Evolutionary conservation across 352 stramenopile species (phyloP), one percentile per base, ranked within the genome.

Genomic region (Globisporangium iwayamae): DNA sequence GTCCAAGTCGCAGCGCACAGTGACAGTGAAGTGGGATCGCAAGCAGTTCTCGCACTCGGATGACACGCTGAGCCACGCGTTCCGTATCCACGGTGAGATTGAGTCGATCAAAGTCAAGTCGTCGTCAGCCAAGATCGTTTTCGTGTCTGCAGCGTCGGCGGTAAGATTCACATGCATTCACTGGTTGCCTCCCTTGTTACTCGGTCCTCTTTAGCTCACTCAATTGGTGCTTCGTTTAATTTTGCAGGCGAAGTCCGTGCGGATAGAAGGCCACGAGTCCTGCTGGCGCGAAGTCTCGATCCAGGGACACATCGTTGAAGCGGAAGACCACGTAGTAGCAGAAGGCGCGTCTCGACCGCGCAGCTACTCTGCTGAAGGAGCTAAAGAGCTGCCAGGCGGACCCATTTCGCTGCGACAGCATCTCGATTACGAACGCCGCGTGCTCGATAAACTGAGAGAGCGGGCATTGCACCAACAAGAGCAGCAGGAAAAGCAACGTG

Each of bases 21-120:
- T 94, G n/a, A 87, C 75, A 4, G 68, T 94, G 46, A 91, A 91
- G 56, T 94, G 85, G 85, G 80, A 90, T 61, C 76, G 76, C 51
- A 81, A 74, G 30, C 72, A 81, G 56, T 69, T 69, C 20, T 93
- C 85, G 16, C 85, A 93, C 63, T 93, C 83, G 25, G 83, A 93
- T 53, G 80, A 92, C 28, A 90, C 83, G 32, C 76, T 94, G 30
- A 89, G 68, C 60, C 67, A 65, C 43, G 66, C 65, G 22, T 73
- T 94, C 18, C 82, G 82, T 13, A 61, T 58, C 8, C 90, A 90
- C 60, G 85, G 85, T 8, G 76, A 78, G 36, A 89, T 94, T 28
- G 76, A 87, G 54, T 60, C 66, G 10, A 81, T 94, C 56, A 90
- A 84, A 59, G 66, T 92, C 34, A 93, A 93, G 61, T 71, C 77